Evolutionary conservation across 2,329 filamentous ascomycete genomes (phyloP), one percentile per base, ranked within the genome.

Genomic region (Beauveria bassiana): DNA sequence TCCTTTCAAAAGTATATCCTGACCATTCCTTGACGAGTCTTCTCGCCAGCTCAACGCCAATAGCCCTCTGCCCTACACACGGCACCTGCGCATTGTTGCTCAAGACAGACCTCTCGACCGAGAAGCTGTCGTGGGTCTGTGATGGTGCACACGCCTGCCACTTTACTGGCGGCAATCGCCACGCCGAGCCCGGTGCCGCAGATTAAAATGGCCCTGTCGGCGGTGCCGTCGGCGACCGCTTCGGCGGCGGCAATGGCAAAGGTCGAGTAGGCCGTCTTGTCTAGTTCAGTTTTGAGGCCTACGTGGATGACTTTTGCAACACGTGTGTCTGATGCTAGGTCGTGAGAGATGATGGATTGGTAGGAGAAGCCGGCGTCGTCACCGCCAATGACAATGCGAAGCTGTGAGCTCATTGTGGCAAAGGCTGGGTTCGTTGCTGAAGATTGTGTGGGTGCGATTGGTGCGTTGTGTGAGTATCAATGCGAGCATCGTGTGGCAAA

Each of bases 31-130:
- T 86, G 1, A 86, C 90, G 67, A 96, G 72, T 69, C 90, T 79
- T 68, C 90, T 82, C 49, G 91, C 91, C 42, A 96, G 75, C 77
- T 96, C 91, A 51, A 95, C 72, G 0, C 91, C 91, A 49, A 96
- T 83, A 0, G 96, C 91, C 22, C 91, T 78, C 81, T 95, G 88
- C 0, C 91, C 91, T 79, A 96, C 87, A 72, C 91, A 96, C 64
- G 96, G 76, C 40, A 96, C 90, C 76, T 96, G 91, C 3, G 90
- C 90, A 72, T 96, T 87, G 73, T 95, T 96, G 77, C 88, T 91
- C 69, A 93, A 75, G 10, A 96, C 83, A 18, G 88, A 86, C 53
- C 90, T 78, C 80, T 96, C 91, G 5, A 96, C 90, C 59, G 83
- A 87, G 78, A 93, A 96, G 66, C 86, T 87, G 71, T 96, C 91